Evolutionary conservation across 2,329 filamentous ascomycete genomes (phyloP), one percentile per base, ranked within the genome.

Genomic region (Calonectria pteridis): DNA sequence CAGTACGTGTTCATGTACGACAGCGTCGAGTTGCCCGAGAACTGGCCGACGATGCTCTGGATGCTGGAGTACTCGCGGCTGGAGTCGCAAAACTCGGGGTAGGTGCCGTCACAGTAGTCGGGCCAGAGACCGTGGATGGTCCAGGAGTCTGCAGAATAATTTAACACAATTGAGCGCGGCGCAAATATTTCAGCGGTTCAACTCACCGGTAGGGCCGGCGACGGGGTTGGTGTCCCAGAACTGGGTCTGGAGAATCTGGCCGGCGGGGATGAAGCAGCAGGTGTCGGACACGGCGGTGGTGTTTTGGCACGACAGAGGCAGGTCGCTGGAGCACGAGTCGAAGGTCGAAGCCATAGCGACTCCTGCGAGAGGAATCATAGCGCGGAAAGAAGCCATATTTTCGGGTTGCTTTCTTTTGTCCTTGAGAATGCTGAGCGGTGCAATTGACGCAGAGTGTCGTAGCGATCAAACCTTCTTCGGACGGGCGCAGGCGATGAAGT

Each of bases 201-300:
- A 70, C 72, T 58, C 33, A 81, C 81, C 77, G 16, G 77, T 69
- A 2, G 94, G 93, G 0, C 94, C 93, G 4, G 90, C 89, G 1
- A 88, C 86, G 1, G 93, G 93, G 72, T 89, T 82, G 0, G 91
- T 89, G 80, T 95, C 93, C 94, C 94, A 95, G 84, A 95, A 95
- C 79, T 95, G 94, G 2, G 94, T 95, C 83, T 91, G 90, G 6
- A 95, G 87, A 55, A 95, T 85, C 75, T 94, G 90, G 10, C 94
- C 94, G 5, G 93, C 91, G 0, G 93, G 93, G 28, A 90, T 88
- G 86, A 95, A 94, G 84, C 94, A 95, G 86, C 94, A 95, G 9
- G 92, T 89, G 79, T 95, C 88, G 65, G 87, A 82, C n/a, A 90
- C 88, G 10, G 84, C 84, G 4, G 91, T 91, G 7, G 88, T 90